Evolutionary conservation across 345 rosid species (phyloP), one percentile per base, ranked within the genome.

Genomic region (Brassica juncea): DNA sequence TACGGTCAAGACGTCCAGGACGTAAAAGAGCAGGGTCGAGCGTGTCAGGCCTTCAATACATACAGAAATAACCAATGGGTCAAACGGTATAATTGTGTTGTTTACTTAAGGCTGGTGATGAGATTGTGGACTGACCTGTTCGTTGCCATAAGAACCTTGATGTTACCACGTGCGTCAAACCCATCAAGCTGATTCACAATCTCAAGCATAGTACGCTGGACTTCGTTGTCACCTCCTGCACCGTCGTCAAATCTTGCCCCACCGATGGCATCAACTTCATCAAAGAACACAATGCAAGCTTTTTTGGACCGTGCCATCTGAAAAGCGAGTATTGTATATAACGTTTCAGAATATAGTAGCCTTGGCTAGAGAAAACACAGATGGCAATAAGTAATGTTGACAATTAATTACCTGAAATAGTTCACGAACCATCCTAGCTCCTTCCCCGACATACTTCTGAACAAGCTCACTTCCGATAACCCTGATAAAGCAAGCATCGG

Each of bases 91-190:
- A 16, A 15, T 15, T 9, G 44, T 34, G 27, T 5, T 34, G 28
- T 55, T 70, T 57, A 66, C 4, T 32, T 60, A 39, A 31, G 16
- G 44, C 2, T 73, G 12, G 27, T 60, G 0, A 30, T 58, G 37
- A 6, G 6, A 58, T 8, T 61, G 87, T 28, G 25, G 42, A 25
- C 84, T 64, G 1, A 92, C 99, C 99, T 93, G 85, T 95, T 95
- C 21, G 99, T 95, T 68, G 99, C 99, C 99, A 95, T 95, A n/a
- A 95, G 87, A n/a, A 95, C 99, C 85, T 94, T 93, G 77, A 95
- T 95, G 84, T 95, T 95, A 72, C 98, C 99, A 52, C 98, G 93
- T 19, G 99, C 96, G 1, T 92, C 96, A 4, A 92, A 91, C 31
- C 96, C 96, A 79, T 92, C 97, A 68, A 92, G 90, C 82, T 91